Base-by-base conservation (phyloP, 2,329 filamentous ascomycete species). In the Penicillium capsulatum region DNA sequence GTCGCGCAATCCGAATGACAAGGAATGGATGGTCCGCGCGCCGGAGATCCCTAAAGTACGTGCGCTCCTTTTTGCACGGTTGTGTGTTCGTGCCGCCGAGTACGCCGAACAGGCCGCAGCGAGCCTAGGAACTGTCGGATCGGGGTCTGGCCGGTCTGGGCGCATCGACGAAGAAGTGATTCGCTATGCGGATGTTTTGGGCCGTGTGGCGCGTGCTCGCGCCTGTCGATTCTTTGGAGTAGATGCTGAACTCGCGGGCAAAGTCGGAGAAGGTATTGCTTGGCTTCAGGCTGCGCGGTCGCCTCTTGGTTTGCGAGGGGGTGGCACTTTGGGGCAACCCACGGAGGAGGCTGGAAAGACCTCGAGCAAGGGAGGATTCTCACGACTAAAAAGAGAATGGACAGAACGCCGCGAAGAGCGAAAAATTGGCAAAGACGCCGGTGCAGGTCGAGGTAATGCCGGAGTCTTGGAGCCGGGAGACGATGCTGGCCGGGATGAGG, bases 1-100 rank as follows among this genome's bases (percentile, higher is more conserved):
- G 55, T 80, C 83, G 40, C 77, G 90, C 33, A 94, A 94, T 59
- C 79, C 83, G 37, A 81, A 83, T 51, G 88, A 90, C 63, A 88
- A 79, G 45, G 91, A 97, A 51, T 98, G 91, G 91, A 97, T 97
- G 89, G 94, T 92, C 64, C 87, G 85, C 55, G 79, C 88, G 0
- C 88, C 91, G 1, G 81, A 88, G 35, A 86, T 96, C 34, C 85
- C 89, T 19, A 90, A 91, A 59, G 89, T 95, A 13, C 81, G 91
- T 32, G 88, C 88, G 7, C 83, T 94, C 57, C 73, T 98, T 2
- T 94, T 94, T 58, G 89, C 89, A 2, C 76, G 91, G 1, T 72
- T 97, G 6, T 97, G 89, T 60, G 75, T 97, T 8, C 87, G 89
- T 0, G 87, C 90, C 0, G 83, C 86, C 1, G 90, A 96, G 52